phyloP scores from a whole-genome alignment of 306 rosid species.

The Aeschynomene evenia region DNA sequence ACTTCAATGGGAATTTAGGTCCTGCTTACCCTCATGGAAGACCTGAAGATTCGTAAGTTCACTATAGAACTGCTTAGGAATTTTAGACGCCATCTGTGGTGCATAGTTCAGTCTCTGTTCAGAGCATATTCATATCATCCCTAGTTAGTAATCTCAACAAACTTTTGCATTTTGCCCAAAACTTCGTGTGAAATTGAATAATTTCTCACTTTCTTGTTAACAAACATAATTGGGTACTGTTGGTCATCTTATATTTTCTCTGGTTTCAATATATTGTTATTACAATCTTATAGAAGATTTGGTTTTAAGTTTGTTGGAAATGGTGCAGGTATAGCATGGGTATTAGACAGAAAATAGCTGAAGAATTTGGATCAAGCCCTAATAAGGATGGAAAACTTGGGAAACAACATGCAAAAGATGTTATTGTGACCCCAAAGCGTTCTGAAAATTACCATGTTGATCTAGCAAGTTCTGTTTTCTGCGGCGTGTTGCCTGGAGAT shows the following conservation, averaged over 20 bases:
- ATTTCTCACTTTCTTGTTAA: conserved; percentile 8
- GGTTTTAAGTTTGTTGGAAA: not conserved
- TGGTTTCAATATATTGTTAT: conserved; percentile 16
- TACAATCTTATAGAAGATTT: conserved; percentile 20
- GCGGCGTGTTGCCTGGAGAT: conserved; percentile 88
- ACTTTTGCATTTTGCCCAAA: not conserved
- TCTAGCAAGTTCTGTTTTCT: conserved; percentile 75
- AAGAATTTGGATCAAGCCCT: conserved; percentile 78
- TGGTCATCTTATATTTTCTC: conserved; percentile 4
- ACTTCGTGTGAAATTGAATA: conserved; percentile 11
- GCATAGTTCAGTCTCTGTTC: not conserved
- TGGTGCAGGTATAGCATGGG: conserved; percentile 88
- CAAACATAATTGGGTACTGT: conserved; percentile 16
- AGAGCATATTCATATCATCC: not conserved
- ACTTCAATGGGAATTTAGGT: conserved; percentile 90
- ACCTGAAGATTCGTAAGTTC: conserved; percentile 72
- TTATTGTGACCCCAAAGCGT: conserved; percentile 66
- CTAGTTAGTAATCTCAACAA: conserved; percentile 12
- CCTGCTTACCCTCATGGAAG: conserved; percentile 71
- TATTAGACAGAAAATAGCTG: conserved; percentile 80
- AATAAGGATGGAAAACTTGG: conserved; percentile 81
- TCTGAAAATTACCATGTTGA: conserved; percentile 60
- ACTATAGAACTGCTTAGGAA: conserved; percentile 16
- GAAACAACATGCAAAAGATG: conserved; percentile 73
- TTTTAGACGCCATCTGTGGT: not conserved